These are phyloP conservation scores for Leccinum obscurum DNA, from an alignment of 768 basidiomycete species.

Conservation along the genomic window DNA sequence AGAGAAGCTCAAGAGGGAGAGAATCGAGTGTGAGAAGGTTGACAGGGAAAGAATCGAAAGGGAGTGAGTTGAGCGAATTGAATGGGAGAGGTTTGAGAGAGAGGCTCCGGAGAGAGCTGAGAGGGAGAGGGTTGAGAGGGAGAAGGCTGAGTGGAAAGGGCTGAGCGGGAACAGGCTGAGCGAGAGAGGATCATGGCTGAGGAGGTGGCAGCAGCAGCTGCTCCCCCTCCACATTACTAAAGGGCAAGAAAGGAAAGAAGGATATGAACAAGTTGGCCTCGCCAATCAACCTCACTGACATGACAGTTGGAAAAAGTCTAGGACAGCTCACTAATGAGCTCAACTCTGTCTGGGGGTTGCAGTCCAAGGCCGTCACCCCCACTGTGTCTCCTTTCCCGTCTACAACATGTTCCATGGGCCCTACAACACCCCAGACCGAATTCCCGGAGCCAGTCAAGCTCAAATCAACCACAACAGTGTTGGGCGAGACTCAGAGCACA, in stretches of 20 bases:
- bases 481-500: too few relatives aligned
- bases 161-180: conserved; percentile 15
- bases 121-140: neutral
- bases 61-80: neutral
- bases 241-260: conserved; percentile 22
- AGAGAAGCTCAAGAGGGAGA: conserved; percentile 12
- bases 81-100: conserved; percentile 4
- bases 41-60: conserved; percentile 6
- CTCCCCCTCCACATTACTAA: conserved; percentile 1
- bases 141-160: conserved; percentile 8
- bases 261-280: conserved; percentile 25
- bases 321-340: conserved; percentile 44
- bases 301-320: conserved; percentile 39
- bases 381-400: conserved; percentile 30
- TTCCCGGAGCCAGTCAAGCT: too few relatives aligned
- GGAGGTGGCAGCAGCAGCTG: conserved; percentile 4
- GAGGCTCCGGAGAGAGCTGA: conserved; percentile 1
- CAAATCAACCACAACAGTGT: too few relatives aligned
- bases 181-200: conserved; percentile 13
- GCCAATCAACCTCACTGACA: conserved; percentile 37
- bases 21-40: conserved; percentile 11
- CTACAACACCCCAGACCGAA: too few relatives aligned
- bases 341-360: conserved; percentile 50
- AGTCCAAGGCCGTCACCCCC: conserved; percentile 30
- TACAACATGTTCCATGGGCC: too few relatives aligned